Evolutionary conservation across 192 early-diverging fungal species (phyloP), one percentile per base, ranked within the genome.

Genomic region (Coemansia sp.): DNA sequence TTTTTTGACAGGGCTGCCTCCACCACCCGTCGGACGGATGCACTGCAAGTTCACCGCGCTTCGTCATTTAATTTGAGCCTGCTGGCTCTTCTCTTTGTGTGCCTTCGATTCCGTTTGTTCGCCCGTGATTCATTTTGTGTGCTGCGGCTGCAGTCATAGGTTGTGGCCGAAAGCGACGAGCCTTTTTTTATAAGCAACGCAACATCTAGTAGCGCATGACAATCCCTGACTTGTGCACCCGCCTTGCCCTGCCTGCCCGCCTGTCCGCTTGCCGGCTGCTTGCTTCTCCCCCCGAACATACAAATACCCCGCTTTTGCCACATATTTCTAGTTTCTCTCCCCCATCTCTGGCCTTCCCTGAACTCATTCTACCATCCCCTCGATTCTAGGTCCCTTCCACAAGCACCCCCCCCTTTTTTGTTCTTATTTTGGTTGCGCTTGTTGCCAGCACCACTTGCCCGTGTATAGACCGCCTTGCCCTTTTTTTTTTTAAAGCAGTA

Each of bases 51-150:
- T 54, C 51, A 54, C 51, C 25, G 51, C 51, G 15, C 51, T 31
- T 54, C 51, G 27, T 54, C 27, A 32, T 53, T 53, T 53, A 53
- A 53, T 53, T 53, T 53, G 51, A 31, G 51, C 51, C 51, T 53
- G 51, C 51, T 53, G 51, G 51, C 51, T 27, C 41, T 35, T 35
- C 41, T 25, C 25, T 51, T 51, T 51, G 47, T 53, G 4, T 31
- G 51, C 27, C 51, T 53, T 24, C 51, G 29, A 49, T 49, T 24
- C 10, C 22, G 32, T 51, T 51, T 51, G 47, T 53, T 7, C 29
- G 51, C 27, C 51, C 29, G 51, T 27, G 29, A 49, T 49, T 24
- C 22, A 19, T 12, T 27, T 49, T 49, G 47, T 49, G 22, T 27
- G 47, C 11, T 49, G 47, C 47, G 25, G 47, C 47, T 49, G 47